A percentile compares a stretch with the other conserved stretches of the same genome.
Conservation (phyloP, 495 filamentous ascomycete species). For the Hyphodiscus hymeniophilus region DNA sequence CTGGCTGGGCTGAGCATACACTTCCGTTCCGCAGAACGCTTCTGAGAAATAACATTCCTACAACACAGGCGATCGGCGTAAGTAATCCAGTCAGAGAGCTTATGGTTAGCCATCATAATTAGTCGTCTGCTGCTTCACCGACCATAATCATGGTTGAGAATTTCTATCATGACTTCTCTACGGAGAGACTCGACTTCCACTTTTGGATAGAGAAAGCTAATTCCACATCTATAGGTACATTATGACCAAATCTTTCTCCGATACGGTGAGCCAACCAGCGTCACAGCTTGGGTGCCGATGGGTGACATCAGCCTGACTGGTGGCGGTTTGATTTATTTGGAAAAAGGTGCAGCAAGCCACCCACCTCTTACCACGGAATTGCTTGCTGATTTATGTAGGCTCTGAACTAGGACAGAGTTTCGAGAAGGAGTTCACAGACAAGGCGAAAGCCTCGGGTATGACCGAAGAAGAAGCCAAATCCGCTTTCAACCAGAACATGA, state of each 20-base stretch:
- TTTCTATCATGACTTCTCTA: too few relatives aligned
- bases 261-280: constrained; percentile 43
- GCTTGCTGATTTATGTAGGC: neutral
- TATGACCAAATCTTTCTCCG: constrained; percentile 63
- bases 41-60: constrained; percentile 51
- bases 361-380: neutral
- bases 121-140: too few relatives aligned
- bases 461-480: constrained; percentile 41
- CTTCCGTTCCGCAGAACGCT: constrained; percentile 36
- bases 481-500: constrained; percentile 53
- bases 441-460: constrained; percentile 35
- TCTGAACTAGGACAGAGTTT: constrained; percentile 27
- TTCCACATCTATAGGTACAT: too few relatives aligned
- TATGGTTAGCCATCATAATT: too few relatives aligned
- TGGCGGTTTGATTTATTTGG: constrained; percentile 55
- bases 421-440: constrained; percentile 40
- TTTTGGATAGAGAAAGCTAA: too few relatives aligned
- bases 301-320: constrained; percentile 49
- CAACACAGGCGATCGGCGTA: constrained; percentile 49
- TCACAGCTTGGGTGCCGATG: constrained; percentile 60
- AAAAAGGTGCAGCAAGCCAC: constrained; percentile 29
- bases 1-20: constrained; percentile 45
- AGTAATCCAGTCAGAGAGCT: too few relatives aligned
- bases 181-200: too few relatives aligned
- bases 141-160: too few relatives aligned